These are phyloP conservation scores for Elasticomyces elasticus DNA, from an alignment of 495 filamentous ascomycete species.

Conservation along the genomic window DNA sequence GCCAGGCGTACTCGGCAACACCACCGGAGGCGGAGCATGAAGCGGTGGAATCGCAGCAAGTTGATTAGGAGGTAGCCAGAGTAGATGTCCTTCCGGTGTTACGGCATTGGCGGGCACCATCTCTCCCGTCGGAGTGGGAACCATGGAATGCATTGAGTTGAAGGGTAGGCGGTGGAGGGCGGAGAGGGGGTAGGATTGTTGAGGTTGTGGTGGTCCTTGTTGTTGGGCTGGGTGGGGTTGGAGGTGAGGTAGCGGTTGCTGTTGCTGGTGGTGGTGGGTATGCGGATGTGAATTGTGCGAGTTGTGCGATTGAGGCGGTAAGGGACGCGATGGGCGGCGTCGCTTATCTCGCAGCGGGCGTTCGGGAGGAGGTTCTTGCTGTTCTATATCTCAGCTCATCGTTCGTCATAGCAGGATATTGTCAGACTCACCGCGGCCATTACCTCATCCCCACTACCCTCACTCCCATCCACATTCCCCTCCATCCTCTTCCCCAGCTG, in stretches of 20 bases:
- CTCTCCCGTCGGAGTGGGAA: slow-evolving; percentile 1
- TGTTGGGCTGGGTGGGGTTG: not conserved
- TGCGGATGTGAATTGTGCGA: too few species aligned
- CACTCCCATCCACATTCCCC: slow-evolving; percentile 64
- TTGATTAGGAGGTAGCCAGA: slow-evolving; percentile 2
- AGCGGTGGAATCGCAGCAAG: not conserved
- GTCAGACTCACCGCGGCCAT: slow-evolving; percentile 50
- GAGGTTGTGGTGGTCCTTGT: not conserved
- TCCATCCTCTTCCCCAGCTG: slow-evolving; percentile 77
- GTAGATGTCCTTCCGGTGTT: not conserved
- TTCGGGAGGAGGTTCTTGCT: slow-evolving; percentile 11
- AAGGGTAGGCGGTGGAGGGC: not conserved
- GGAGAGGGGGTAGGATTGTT: not conserved
- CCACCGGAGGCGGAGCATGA: not conserved
- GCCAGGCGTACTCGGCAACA: not conserved
- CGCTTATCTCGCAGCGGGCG: slow-evolving; percentile 22
- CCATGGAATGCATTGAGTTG: not conserved
- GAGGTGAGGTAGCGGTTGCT: not conserved
- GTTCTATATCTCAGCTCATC: slow-evolving; percentile 3
- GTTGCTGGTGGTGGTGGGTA: slow-evolving; percentile 7
- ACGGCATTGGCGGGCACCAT: slow-evolving; percentile 8
- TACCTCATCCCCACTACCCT: slow-evolving; percentile 50
- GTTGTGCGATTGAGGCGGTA: not conserved
- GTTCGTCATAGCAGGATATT: not conserved
- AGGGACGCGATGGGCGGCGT: not conserved